These are phyloP conservation scores for Tulasnella sp. DNA, from an alignment of 768 basidiomycete species.

Conservation along the genomic window DNA sequence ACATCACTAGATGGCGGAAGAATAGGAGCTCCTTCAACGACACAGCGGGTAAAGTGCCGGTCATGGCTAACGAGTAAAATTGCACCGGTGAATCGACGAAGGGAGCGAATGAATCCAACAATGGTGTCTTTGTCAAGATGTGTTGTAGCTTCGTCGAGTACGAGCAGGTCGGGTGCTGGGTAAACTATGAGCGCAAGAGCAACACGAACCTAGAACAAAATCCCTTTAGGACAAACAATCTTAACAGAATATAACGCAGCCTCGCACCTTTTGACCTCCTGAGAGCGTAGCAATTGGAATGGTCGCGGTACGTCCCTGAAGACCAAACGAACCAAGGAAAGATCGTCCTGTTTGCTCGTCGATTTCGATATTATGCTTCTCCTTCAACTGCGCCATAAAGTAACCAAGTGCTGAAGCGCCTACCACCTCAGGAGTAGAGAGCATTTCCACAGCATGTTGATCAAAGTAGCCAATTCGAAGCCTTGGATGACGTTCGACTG, in stretches of 20 bases:
- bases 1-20: not conserved
- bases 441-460: constrained; percentile 47
- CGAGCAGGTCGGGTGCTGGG: constrained; percentile 39
- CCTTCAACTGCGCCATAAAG: constrained; percentile 21
- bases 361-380: constrained; percentile 17
- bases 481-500: constrained; percentile 39
- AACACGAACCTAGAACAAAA: constrained; percentile 36
- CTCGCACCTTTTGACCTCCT: constrained; percentile 41
- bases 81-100: constrained; percentile 41
- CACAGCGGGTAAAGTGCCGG: constrained; percentile 24
- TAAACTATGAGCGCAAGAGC: constrained; percentile 45
- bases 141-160: constrained; percentile 47
- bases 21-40: constrained; percentile 12
- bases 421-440: constrained; percentile 27
- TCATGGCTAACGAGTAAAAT: constrained; percentile 58
- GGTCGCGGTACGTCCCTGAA: constrained; percentile 33
- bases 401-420: constrained; percentile 24
- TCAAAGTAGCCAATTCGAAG: constrained; percentile 47
- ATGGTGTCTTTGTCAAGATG: constrained; percentile 55
- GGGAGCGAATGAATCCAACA: constrained; percentile 38
- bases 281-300: constrained; percentile 36
- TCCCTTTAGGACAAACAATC: too few species aligned
- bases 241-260: too few species aligned
- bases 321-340: constrained; percentile 34
- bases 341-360: constrained; percentile 31